A percentile compares a stretch with the other conserved stretches of the same genome.
Evolutionary conservation across 257 asterid genomes (phyloP).

Genomic region (Anisodus tanguticus): DNA sequence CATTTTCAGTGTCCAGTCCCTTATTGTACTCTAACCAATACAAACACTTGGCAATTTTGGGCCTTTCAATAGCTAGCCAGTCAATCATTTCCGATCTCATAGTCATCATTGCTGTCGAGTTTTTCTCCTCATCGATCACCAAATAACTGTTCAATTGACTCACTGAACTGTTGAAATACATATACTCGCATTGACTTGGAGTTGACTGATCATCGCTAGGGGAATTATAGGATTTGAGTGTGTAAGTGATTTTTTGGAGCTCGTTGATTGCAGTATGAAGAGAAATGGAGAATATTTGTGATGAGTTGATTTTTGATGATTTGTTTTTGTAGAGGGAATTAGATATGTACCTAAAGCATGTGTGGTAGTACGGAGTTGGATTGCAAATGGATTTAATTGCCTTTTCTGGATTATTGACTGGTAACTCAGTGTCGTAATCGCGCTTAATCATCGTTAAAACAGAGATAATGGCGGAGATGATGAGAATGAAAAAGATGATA

Average conservation of each 20-base stretch:
- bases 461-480: neutral
- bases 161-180: neutral
- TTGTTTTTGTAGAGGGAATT: neutral
- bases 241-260: neutral
- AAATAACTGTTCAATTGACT: slow-evolving; percentile 26
- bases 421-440: slow-evolving; percentile 18
- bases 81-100: slow-evolving; percentile 22
- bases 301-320: neutral
- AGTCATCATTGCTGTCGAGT: neutral
- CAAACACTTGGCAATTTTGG: neutral
- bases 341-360: slow-evolving; percentile 8
- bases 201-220: neutral
- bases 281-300: neutral
- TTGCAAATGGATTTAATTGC: neutral
- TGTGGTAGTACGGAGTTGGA: neutral
- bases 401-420: slow-evolving; percentile 18
- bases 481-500: neutral
- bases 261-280: neutral
- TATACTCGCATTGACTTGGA: neutral
- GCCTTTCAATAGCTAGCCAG: neutral
- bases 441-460: slow-evolving; percentile 27
- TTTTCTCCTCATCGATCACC: neutral
- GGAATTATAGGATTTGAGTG: neutral
- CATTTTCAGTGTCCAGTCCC: slow-evolving; percentile 2
- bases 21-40: neutral